Evolutionary conservation across 2,329 filamentous ascomycete genomes (phyloP), one percentile per base, ranked within the genome.

Genomic region (Phaeosphaeriaceae sp.): DNA sequence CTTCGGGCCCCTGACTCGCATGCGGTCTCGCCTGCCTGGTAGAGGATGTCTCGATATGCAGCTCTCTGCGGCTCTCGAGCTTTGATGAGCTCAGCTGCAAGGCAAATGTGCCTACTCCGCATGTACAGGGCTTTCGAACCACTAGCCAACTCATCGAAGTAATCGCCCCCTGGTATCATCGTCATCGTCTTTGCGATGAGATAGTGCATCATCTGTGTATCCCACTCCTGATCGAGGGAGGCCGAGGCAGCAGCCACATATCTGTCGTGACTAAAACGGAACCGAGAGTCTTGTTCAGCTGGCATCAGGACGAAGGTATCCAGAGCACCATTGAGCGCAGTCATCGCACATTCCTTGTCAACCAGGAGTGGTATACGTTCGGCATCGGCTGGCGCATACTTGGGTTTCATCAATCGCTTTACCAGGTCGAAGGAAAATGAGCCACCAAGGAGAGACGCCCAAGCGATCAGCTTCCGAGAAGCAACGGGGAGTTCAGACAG

Each of bases 191-290:
- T 89, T 0, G 91, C 90, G 68, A 97, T 92, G 47, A 93, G 88
- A 68, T 93, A 97, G 76, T 97, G 93, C 93, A 97, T 97, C 59
- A 73, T 58, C 25, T 69, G 60, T 0, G 66, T 74, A 42, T 76
- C 66, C 70, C 70, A 76, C 67, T 91, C 90, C 20, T 85, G 82
- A 71, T 93, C 88, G 51, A 97, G 52, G 2, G 71, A 58, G 7
- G 58, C 65, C 15, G 86, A 82, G 6, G 92, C 88, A 17, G 91
- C 92, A 72, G 91, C 88, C 51, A 93, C 85, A 69, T 96, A 96
- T 52, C 93, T 87, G 75, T 97, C 93, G 75, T 97, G 93, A 33
- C 89, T 88, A 74, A 97, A 97, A 68, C 84, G 84, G 76, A 97
- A 97, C 42, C 88, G 86, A 75, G 97, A 92, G 69, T 97, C 94